phyloP scores from a whole-genome alignment of 257 asterid genomes.

The Cinchona pubescens region DNA sequence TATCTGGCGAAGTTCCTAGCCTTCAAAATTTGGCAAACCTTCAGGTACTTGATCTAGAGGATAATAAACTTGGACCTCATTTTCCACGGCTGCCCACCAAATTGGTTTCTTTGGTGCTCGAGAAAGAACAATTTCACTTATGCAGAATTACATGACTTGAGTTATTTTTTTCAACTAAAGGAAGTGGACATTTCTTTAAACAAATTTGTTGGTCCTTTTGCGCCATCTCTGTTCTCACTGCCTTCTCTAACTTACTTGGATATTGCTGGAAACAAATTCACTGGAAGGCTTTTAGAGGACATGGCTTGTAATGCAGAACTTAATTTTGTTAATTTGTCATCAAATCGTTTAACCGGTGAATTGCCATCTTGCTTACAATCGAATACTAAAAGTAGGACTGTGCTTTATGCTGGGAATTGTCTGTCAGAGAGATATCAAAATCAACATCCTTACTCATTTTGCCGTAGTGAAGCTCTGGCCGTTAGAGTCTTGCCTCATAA shows the following conservation, averaged over 20 bases:
- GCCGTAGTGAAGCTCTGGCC: slow-evolving; percentile 79
- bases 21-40: slow-evolving; percentile 53
- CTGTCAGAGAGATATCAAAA: slow-evolving; percentile 30
- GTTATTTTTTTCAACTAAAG: slow-evolving; percentile 53
- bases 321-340: slow-evolving; percentile 51
- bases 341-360: slow-evolving; percentile 64
- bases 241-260: slow-evolving; percentile 62
- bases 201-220: slow-evolving; percentile 51
- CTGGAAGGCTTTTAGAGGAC: slow-evolving; percentile 59
- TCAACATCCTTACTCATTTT: slow-evolving; percentile 56
- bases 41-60: slow-evolving; percentile 67
- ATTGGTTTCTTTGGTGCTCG: slow-evolving; percentile 55
- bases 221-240: slow-evolving; percentile 43
- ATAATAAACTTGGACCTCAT: slow-evolving; percentile 64
- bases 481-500: slow-evolving; percentile 55
- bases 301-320: slow-evolving; percentile 53
- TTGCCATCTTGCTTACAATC: slow-evolving; percentile 61
- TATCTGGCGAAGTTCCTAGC: slow-evolving; percentile 52
- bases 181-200: slow-evolving; percentile 62
- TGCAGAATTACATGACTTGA: slow-evolving; percentile 39
- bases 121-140: slow-evolving; percentile 59
- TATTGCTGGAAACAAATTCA: slow-evolving; percentile 64
- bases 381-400: slow-evolving; percentile 17
- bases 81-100: slow-evolving; percentile 56
- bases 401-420: slow-evolving; percentile 62